Base-by-base conservation (phyloP, 768 basidiomycete species). In the Collybia mongolica region DNA sequence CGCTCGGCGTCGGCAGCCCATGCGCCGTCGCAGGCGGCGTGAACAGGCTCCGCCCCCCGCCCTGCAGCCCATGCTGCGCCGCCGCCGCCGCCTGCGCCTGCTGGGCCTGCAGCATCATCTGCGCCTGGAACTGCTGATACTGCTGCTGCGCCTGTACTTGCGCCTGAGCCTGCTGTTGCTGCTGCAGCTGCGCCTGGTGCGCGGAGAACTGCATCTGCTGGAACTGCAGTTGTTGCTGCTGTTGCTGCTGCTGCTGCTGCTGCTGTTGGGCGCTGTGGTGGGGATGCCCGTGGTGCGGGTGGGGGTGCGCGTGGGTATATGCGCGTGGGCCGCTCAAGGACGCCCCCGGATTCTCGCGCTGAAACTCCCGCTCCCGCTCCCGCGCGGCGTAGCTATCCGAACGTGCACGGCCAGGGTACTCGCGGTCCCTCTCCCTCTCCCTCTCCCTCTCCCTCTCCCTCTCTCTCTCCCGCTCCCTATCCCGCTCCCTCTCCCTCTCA, bases 1-100 rank as follows among this genome's bases (percentile, higher is more conserved):
- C 26, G 9, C 49, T 53, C 8, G 61, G 61, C 22, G 62, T 54
- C 1, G 66, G 64, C 49, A 68, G 62, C 36, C 66, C 66, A 53
- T 76, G 76, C 18, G 72, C 63, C 9, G 64, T 60, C 6, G 71
- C 65, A 18, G 78, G 72, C 32, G 77, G 73, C 3, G 76, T 75
- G 56, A 75, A 70, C 46, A 75, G 63, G 41, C 58, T 53, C 2
- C 68, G 64, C 32, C 32, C 32, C 3, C 32, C 32, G 14, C 32
- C 32, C 24, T 26, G 24, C 7, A 26, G 24, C 24, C 24, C 24
- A 3, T 7, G 4, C 3, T 26, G 24, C 11, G 32, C 32, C 32
- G 7, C 9, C 2, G 14, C 32, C 14, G 4, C 5, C 7, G 32
- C 32, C 14, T 32, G 32, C 11, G 32, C 32, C 11, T 32, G 32